These are phyloP conservation scores for Phialophora macrospora DNA, from an alignment of 2,329 filamentous ascomycete species.

Conservation along the genomic window DNA sequence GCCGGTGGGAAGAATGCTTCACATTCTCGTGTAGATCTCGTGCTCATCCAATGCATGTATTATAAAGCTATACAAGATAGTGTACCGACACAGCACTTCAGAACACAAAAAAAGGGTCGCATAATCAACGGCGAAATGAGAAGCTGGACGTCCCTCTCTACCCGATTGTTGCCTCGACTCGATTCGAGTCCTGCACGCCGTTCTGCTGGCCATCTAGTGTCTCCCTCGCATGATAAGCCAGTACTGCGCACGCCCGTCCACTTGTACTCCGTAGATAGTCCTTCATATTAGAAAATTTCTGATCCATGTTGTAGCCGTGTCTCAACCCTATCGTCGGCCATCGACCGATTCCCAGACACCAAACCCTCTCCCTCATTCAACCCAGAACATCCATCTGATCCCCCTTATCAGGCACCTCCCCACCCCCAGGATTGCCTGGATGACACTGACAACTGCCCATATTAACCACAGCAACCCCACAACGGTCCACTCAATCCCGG, in stretches of 20 bases:
- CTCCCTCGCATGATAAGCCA: not conserved
- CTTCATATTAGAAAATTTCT: not conserved
- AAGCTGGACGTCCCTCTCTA: not conserved
- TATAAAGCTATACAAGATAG: conserved; percentile 10
- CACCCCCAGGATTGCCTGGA: conserved; percentile 68
- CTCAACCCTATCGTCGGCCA: not conserved
- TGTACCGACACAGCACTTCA: not conserved
- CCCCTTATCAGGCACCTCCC: conserved; percentile 64
- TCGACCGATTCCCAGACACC: not conserved
- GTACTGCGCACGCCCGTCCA: not conserved
- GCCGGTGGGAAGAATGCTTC: not conserved
- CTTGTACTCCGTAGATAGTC: not conserved
- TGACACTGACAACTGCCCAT: conserved; percentile 84
- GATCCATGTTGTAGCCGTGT: conserved; percentile 1
- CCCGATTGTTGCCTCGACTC: not conserved
- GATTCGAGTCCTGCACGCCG: not conserved
- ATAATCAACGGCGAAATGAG: not conserved
- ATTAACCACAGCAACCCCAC: conserved; percentile 93
- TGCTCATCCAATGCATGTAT: not conserved
- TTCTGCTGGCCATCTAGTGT: not conserved
- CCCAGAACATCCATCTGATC: conserved; percentile 83
- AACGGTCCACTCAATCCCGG: conserved; percentile 82
- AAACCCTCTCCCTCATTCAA: conserved; percentile 44
- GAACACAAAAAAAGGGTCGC: not conserved
- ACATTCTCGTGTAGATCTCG: not conserved